Evolutionary conservation across 176 grass and related monocot genomes (phyloP), one percentile per base, ranked within the genome.

Genomic region (Echinochloa phyllopogon): DNA sequence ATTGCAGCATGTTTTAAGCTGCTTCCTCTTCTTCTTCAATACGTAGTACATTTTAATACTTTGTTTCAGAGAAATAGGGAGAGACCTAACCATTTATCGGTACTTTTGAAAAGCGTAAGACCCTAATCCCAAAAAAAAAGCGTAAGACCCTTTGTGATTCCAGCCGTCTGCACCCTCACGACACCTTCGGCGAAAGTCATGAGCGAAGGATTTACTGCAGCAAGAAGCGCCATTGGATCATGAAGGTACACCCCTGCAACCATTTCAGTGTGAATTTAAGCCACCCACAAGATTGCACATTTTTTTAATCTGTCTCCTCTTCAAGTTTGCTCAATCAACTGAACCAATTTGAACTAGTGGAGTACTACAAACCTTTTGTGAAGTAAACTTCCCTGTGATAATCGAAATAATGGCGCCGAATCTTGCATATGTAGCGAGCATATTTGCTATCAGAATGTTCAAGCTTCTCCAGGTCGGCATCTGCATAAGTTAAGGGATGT

Each of bases 161-260:
- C 96, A 63, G 57, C 71, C 14, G 91, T 94, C 82, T 98, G 93
- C 74, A 98, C 96, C 77, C 96, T 81, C 63, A 95, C 89, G 0
- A 89, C 83, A 13, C 96, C 96, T 87, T 98, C 96, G 0, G 87
- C 90, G 62, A 90, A 98, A 86, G 96, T 98, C 89, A 98, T 82
- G 58, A 94, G 62, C 1, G 93, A 92, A 48, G 96, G 96, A 62
- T 98, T 88, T 65, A 95, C 85, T 3, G 93, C 96, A 42, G 93
- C 96, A 78, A 98, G 70, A 85, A 98, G 45, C 49, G 93, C 56
- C 20, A 87, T 85, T 62, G 96, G 96, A 79, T 98, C 96, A 47
- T 98, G 96, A 60, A 98, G 91, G 85, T 95, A 98, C 63, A 92
- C 96, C 69, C 88, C 95, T 98, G 89, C 52, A 85, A 85, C 11